phyloP scores from a whole-genome alignment of 805 yeast genomes.

The Zygoascus ofunaensis region DNA sequence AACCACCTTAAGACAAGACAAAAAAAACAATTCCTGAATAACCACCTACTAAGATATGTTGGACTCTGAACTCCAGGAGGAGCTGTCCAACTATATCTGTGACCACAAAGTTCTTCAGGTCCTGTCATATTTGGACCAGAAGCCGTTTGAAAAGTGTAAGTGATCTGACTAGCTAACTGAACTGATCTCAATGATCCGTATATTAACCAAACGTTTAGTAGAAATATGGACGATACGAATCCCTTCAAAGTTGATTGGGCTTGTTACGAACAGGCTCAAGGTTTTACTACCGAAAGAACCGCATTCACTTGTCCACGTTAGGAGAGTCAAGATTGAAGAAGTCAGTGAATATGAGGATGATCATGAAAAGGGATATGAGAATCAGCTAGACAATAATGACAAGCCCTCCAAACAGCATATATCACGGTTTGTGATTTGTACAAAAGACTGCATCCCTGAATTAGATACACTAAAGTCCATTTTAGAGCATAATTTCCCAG shows the following conservation, averaged over 20 bases:
- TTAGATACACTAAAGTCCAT: slow-evolving; percentile 16
- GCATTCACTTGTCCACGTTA: slow-evolving; percentile 1
- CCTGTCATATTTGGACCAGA: not conserved
- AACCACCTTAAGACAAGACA: no score
- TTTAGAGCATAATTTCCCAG: slow-evolving; percentile 3
- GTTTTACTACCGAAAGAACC: not conserved
- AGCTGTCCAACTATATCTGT: not conserved
- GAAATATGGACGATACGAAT: slow-evolving; percentile 27
- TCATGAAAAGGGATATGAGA: slow-evolving; percentile 21
- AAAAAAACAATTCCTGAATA: no score
- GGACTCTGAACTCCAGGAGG: not conserved
- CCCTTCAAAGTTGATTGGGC: slow-evolving; percentile 25
- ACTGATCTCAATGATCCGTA: no score
- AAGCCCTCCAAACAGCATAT: no score
- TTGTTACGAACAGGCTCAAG: slow-evolving; percentile 13
- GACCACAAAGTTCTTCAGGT: not conserved
- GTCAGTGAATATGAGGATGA: no score
- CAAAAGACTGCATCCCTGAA: slow-evolving; percentile 28
- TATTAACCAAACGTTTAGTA: slow-evolving; percentile 11
- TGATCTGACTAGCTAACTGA: no score
- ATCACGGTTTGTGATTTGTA: slow-evolving; percentile 41
- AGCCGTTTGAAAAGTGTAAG: not conserved
- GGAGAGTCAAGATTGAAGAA: not conserved
- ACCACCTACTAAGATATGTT: no score
- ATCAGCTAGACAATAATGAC: slow-evolving; percentile 18